phyloP scores from a whole-genome alignment of 139 green algal genomes.

The Micractinium sp. region DNA sequence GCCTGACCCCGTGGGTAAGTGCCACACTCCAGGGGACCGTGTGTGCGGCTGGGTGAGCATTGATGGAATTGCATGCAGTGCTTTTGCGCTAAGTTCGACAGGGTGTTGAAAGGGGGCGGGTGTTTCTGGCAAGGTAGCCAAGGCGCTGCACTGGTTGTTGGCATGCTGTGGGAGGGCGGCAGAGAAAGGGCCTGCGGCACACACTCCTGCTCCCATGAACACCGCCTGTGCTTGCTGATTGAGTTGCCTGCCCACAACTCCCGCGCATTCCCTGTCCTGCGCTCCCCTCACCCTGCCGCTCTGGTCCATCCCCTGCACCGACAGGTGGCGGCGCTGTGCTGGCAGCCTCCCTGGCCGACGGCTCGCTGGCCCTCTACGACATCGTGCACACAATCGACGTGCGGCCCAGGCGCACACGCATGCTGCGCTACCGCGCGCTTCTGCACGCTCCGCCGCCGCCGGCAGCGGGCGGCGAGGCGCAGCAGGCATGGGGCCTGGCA shows the following conservation, averaged over 20 bases:
- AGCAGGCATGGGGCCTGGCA: slow-evolving; percentile 32
- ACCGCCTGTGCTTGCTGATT: background rate
- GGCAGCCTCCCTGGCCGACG: slow-evolving; percentile 56
- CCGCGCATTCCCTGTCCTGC: background rate
- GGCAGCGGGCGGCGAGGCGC: background rate
- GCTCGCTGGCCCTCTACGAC: slow-evolving; percentile 58
- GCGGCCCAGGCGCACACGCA: slow-evolving; percentile 16
- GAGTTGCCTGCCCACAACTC: background rate
- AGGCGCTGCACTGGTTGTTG: too few relatives aligned
- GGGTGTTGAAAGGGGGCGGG: too few relatives aligned
- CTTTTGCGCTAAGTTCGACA: background rate
- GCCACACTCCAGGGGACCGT: background rate
- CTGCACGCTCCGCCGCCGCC: slow-evolving; percentile 11
- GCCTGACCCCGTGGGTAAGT: slow-evolving; percentile 41
- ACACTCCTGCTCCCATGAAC: too few relatives aligned
- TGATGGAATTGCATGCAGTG: background rate
- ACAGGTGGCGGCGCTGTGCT: slow-evolving; percentile 53
- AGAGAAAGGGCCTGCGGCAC: too few relatives aligned
- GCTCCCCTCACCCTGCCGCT: background rate
- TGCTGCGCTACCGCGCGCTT: slow-evolving; percentile 20
- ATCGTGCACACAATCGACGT: slow-evolving; percentile 41
- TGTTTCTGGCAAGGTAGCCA: too few relatives aligned
- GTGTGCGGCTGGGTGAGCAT: background rate
- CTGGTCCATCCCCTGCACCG: too few relatives aligned
- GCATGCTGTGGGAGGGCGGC: too few relatives aligned